Evolutionary conservation across 257 asterid species (phyloP).

Genomic region (Solanum bulbocastanum): DNA sequence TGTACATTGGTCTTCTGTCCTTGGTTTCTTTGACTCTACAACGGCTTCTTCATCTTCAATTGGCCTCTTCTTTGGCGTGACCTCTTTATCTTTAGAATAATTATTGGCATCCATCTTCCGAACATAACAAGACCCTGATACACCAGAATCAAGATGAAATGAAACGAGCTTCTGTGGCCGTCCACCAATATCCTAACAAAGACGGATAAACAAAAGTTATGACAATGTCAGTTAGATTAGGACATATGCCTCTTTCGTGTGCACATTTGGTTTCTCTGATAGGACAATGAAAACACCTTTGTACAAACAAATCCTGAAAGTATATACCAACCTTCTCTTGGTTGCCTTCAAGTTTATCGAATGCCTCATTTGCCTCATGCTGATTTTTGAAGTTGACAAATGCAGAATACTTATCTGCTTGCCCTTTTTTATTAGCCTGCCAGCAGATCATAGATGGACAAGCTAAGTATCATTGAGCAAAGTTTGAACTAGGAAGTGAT

Average conservation of each 20-base stretch:
- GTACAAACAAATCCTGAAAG: background rate
- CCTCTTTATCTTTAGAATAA: background rate
- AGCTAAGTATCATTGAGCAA: background rate
- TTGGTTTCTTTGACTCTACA: background rate
- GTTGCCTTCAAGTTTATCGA: conserved; percentile 48
- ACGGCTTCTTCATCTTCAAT: background rate
- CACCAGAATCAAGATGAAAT: background rate
- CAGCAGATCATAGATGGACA: conserved; percentile 4
- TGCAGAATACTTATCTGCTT: conserved; percentile 35
- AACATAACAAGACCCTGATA: background rate
- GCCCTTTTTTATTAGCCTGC: conserved; percentile 38
- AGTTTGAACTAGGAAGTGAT: background rate
- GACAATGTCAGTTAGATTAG: background rate
- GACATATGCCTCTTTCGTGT: background rate
- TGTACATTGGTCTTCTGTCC: background rate
- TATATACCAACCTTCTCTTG: conserved; percentile 39
- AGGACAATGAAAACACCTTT: background rate
- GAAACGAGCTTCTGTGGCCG: conserved; percentile 1
- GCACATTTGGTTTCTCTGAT: background rate
- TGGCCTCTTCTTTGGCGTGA: background rate
- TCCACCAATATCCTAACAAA: background rate
- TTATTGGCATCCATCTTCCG: background rate
- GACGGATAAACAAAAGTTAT: background rate
- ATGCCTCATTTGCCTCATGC: conserved; percentile 61
- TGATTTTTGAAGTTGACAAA: conserved; percentile 39